Percentiles rank a stretch among this genome's conserved stretches.
phyloP scores from a whole-genome alignment of 805 yeast species.

The Priceomyces fermenticarens region DNA sequence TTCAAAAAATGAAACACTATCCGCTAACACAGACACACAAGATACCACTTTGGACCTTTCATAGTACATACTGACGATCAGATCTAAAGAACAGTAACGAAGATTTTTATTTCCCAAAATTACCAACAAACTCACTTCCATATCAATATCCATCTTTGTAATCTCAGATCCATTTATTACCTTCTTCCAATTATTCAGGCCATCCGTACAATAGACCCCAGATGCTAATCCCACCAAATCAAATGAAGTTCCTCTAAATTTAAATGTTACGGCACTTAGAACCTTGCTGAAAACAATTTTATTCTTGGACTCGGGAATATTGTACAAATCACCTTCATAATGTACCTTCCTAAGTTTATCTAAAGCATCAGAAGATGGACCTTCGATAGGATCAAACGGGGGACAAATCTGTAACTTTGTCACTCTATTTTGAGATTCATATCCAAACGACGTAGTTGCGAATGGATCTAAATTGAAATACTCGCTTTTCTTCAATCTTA shows the following conservation, averaged over 20 bases:
- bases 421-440: constrained; percentile 52
- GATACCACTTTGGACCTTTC: constrained; percentile 36
- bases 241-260: constrained; percentile 43
- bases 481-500: constrained; percentile 36
- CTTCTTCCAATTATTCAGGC: constrained; percentile 53
- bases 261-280: constrained; percentile 45
- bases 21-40: constrained; percentile 49
- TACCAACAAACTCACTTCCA: constrained; percentile 52
- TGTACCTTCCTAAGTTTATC: constrained; percentile 19
- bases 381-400: constrained; percentile 50
- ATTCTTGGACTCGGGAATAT: constrained; percentile 14
- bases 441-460: constrained; percentile 61
- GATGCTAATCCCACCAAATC: constrained; percentile 56
- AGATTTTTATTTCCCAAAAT: constrained; percentile 58
- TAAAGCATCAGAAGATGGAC: constrained; percentile 19
- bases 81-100: constrained; percentile 60
- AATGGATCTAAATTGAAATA: constrained; percentile 55
- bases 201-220: constrained; percentile 60
- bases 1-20: constrained; percentile 54
- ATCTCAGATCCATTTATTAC: constrained; percentile 53
- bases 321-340: constrained; percentile 23
- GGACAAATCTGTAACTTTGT: constrained; percentile 52
- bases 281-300: constrained; percentile 34
- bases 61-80: constrained; percentile 57
- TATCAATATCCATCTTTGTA: constrained; percentile 58